A percentile compares a stretch with the other conserved stretches of the same genome.
Conservation (phyloP, 208 protist species). For the Leishmania aethiopica region DNA sequence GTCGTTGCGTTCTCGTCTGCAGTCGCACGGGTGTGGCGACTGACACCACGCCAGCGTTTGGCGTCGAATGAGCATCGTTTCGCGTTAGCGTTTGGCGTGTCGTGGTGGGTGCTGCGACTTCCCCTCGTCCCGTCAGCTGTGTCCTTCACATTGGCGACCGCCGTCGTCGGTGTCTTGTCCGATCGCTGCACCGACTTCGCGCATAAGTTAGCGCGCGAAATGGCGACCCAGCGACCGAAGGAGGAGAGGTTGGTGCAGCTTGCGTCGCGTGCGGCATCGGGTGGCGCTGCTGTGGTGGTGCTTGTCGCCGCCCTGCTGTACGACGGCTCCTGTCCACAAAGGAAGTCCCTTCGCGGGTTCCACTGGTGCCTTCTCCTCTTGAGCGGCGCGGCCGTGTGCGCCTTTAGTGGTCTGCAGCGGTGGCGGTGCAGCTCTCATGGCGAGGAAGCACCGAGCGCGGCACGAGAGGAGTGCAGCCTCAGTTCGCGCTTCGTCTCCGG, state of each 20-base stretch:
- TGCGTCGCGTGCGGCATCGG: not conserved
- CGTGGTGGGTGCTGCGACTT: constrained; percentile 17
- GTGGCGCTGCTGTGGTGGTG: not conserved
- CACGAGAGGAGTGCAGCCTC: constrained; percentile 5
- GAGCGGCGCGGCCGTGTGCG: not conserved
- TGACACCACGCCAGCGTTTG: not conserved
- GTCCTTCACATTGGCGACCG: constrained; percentile 16
- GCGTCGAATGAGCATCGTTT: constrained; percentile 10
- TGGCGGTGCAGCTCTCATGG: not conserved
- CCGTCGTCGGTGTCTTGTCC: not conserved
- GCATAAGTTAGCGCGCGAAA: constrained; percentile 4
- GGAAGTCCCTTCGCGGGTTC: not conserved
- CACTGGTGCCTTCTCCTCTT: not conserved
- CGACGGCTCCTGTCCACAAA: constrained; percentile 11
- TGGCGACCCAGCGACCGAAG: constrained; percentile 17
- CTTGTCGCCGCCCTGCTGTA: constrained; percentile 18
- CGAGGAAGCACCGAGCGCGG: not conserved
- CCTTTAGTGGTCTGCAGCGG: constrained; percentile 6
- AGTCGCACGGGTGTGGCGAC: not conserved
- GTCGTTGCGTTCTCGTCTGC: not conserved
- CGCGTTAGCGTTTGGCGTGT: constrained; percentile 9
- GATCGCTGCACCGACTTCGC: not conserved
- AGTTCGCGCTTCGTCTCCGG: not conserved
- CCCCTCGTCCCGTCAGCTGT: constrained; percentile 18
- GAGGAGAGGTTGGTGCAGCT: constrained; percentile 8